A percentile compares a stretch with the other conserved stretches of the same genome.
Evolutionary conservation across 2,329 filamentous ascomycete genomes (phyloP).

Genomic region (Fusarium sp.): DNA sequence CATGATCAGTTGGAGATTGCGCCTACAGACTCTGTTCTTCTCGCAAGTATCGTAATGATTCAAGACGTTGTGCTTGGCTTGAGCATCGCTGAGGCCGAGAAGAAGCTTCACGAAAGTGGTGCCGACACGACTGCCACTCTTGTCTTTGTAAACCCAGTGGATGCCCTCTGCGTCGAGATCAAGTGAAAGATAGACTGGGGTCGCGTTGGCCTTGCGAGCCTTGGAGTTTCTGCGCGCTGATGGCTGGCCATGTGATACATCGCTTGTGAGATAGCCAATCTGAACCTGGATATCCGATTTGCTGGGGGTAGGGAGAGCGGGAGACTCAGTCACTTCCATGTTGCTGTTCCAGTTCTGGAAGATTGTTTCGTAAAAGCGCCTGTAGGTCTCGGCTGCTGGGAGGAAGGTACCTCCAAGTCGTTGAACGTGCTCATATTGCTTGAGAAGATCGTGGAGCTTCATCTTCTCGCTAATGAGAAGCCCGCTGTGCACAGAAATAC

Average conservation of each 20-base stretch:
- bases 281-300: neutral
- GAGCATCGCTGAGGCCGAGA: neutral
- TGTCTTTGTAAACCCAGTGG: slow-evolving; percentile 4
- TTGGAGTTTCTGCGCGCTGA: neutral
- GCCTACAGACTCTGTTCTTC: neutral
- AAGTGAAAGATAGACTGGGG: slow-evolving; percentile 1
- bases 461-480: slow-evolving; percentile 10
- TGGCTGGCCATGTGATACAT: neutral
- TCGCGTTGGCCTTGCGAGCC: neutral
- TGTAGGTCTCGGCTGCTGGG: neutral
- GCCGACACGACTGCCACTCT: neutral
- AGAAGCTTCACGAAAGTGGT: neutral
- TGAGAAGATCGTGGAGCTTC: slow-evolving; percentile 1
- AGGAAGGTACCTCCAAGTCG: neutral
- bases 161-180: neutral
- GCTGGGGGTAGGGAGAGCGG: neutral
- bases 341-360: slow-evolving; percentile 1
- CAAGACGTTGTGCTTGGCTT: slow-evolving; percentile 3
- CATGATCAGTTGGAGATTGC: slow-evolving; percentile 5
- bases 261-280: neutral
- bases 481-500: neutral
- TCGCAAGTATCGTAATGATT: neutral
- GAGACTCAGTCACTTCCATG: neutral
- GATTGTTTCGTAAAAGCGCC: neutral
- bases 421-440: neutral